Percentiles rank a stretch among this genome's conserved stretches.
Conservation (phyloP, 169 alveolate genomes). For the Cardiosporidium cionae region DNA sequence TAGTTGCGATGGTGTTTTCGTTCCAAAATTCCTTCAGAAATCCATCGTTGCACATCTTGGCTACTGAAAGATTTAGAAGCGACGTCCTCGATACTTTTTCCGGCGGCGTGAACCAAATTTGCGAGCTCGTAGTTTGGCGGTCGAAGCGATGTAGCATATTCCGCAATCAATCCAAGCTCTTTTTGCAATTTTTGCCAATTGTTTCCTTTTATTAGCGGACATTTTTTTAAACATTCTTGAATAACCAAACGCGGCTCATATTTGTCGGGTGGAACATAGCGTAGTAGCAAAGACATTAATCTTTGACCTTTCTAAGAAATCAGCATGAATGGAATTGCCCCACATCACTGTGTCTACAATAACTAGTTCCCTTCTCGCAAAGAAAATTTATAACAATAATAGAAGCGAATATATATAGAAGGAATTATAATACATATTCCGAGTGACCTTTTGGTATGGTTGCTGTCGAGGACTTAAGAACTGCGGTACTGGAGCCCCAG, state of each 20-base stretch:
- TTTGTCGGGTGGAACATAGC: constrained; percentile 8
- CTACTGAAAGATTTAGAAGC: no score
- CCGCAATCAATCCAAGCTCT: background rate
- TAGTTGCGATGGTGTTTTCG: constrained; percentile 5
- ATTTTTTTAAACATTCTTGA: background rate
- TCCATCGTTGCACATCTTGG: no score
- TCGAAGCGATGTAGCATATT: background rate
- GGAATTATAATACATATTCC: background rate
- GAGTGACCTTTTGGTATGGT: constrained; percentile 32
- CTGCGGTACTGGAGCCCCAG: constrained; percentile 67
- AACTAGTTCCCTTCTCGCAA: no score
- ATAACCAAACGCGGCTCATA: constrained; percentile 1
- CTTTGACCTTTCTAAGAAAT: constrained; percentile 5
- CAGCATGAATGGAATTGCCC: no score
- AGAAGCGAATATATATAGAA: no score
- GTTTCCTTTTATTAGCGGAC: background rate
- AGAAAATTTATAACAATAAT: no score
- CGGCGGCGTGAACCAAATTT: no score
- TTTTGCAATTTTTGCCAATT: background rate
- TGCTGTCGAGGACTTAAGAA: constrained; percentile 52
- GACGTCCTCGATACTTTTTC: no score
- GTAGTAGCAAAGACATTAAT: background rate
- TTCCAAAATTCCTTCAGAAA: no score
- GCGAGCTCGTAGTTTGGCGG: background rate
- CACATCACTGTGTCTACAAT: no score